Base-by-base conservation (phyloP, 805 yeast genomes). In the Kregervanrija delftensis region DNA sequence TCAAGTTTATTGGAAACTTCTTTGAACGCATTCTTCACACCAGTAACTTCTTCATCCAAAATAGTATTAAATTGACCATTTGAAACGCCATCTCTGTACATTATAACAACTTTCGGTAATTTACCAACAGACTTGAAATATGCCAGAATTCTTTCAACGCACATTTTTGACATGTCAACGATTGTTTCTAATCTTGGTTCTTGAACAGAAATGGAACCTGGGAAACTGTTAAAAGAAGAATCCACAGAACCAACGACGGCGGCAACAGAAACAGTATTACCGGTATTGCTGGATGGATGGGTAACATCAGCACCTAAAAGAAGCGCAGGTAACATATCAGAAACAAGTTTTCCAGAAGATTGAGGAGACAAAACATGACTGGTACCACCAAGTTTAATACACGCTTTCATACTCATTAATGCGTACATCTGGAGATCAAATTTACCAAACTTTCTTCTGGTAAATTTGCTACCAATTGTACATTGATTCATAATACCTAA, bases 31-130 rank as follows among this genome's bases (percentile, higher is more conserved):
- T 51, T 47, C 33, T 51, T 51, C 30, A 61, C 52, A 14, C 50
- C 50, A 12, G 60, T 53, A 12, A 63, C 52, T 50, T 61, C 66
- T 16, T 50, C 53, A 42, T 60, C 60, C 31, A 62, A 43, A 13
- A 63, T 52, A 9, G 50, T 53, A 40, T 51, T 47, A 35, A 60
- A 62, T 47, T 61, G 66, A 33, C 66, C 66, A 37, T 57, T 51
- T 13, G 64, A 57, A 16, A 63, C 65, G 50, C 66, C 66, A 50
- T 61, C 66, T 45, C 66, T 59, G 51, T 60, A 61, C 39, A 60
- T 58, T 5, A 62, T 35, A 41, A 62, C 56, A 13, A 48, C 47
- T 33, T 46, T 33, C 11, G 66, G 66, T 15, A 57, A 37, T 31
- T 51, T 50, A 5, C 56, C 53, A 33, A 56, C 53, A 41, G 41